These are phyloP conservation scores for Agrocybe pediades DNA, from an alignment of 768 basidiomycete species.

Conservation along the genomic window DNA sequence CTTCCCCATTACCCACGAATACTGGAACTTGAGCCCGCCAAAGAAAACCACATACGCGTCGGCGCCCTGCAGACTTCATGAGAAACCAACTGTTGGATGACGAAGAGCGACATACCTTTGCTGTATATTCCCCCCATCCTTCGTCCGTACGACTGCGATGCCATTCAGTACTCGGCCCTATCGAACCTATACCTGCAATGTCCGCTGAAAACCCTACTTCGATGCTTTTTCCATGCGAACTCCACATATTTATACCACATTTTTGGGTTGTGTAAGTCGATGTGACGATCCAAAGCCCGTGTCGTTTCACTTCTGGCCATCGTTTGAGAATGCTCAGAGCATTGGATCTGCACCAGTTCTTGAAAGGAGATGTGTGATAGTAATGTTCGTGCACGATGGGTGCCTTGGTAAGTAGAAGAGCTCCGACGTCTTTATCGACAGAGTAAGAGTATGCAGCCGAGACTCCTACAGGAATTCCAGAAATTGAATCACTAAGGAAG, in stretches of 20 bases:
- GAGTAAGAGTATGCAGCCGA: conserved; percentile 19
- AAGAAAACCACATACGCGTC: conserved; percentile 10
- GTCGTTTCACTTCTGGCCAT: conserved; percentile 19
- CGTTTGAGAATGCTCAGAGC: conserved; percentile 11
- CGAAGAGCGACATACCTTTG: conserved; percentile 7
- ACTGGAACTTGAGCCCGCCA: conserved; percentile 8
- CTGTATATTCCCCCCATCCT: conserved; percentile 22
- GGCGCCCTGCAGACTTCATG: background rate
- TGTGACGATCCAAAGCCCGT: conserved; percentile 23
- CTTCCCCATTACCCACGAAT: background rate
- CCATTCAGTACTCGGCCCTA: conserved; percentile 19
- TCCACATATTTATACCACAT: conserved; percentile 23
- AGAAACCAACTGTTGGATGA: background rate
- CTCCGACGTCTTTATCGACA: conserved; percentile 16
- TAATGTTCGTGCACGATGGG: conserved; percentile 24
- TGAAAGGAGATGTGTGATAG: conserved; percentile 19
- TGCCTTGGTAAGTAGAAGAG: conserved; percentile 19
- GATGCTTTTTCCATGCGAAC: conserved; percentile 3
- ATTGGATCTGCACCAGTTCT: conserved; percentile 22
- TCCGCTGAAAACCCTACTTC: conserved; percentile 19
- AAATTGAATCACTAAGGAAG: conserved; percentile 2
- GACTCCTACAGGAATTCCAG: conserved; percentile 16
- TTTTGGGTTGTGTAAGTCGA: conserved; percentile 20
- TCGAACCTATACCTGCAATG: conserved; percentile 8
- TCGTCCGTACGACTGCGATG: conserved; percentile 17